These are phyloP conservation scores for Ogataea nakhonphanomensis DNA, from an alignment of 805 yeast species.

Conservation along the genomic window DNA sequence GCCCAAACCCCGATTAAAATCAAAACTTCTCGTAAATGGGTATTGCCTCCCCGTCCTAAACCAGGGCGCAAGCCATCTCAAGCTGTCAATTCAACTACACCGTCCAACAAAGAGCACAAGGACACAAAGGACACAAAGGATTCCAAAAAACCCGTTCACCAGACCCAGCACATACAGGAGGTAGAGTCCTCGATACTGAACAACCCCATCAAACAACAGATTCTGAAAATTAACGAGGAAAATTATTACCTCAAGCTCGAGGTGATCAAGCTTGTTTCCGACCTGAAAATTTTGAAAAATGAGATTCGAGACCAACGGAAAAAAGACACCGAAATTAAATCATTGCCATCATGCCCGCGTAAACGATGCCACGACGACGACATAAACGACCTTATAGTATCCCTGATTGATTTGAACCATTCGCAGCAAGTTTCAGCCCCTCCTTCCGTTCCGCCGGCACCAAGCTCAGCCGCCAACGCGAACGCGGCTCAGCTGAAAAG, in stretches of 20 bases:
- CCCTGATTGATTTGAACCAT: conserved; percentile 33
- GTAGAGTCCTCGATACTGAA: conserved; percentile 20
- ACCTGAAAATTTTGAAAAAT: conserved; percentile 36
- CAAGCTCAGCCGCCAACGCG: neutral
- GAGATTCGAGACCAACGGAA: conserved; percentile 15
- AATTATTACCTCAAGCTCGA: conserved; percentile 42
- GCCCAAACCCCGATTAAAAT: conserved; percentile 29
- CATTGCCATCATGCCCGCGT: conserved; percentile 8
- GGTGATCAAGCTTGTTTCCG: conserved; percentile 42
- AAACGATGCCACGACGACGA: conserved; percentile 35
- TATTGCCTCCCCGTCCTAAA: conserved; percentile 79
- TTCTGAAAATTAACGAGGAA: conserved; percentile 43
- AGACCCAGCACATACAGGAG: conserved; percentile 3
- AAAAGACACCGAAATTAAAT: neutral
- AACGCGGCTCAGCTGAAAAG: neutral
- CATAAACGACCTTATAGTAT: conserved; percentile 34
- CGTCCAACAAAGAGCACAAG: conserved; percentile 3
- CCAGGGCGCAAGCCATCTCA: conserved; percentile 58
- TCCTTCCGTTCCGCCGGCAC: neutral
- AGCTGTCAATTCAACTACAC: conserved; percentile 1
- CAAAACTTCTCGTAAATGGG: conserved; percentile 77
- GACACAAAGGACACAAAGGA: conserved; percentile 4
- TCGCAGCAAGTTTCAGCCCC: conserved; percentile 19
- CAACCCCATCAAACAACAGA: conserved; percentile 37
- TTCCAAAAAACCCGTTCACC: conserved; percentile 9